Evolutionary conservation across 2,329 filamentous ascomycete species (phyloP), one percentile per base, ranked within the genome.

Genomic region (Fusarium hostae): DNA sequence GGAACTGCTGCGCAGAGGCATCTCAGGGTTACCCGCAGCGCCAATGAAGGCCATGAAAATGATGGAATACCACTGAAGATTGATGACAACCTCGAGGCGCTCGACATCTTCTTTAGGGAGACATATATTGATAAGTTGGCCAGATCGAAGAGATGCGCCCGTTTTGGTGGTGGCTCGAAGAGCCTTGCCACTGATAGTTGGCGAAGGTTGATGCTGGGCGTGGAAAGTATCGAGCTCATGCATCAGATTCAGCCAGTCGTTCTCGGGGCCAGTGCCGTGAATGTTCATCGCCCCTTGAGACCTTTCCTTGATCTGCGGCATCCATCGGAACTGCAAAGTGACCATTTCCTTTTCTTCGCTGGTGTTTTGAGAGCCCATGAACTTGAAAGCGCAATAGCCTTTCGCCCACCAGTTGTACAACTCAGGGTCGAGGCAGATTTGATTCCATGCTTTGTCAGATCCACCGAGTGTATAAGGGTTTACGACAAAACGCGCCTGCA

Each of bases 241-340:
- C 32, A 34, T 34, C 13, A 34, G 32, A 34, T 34, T 7, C 32
- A 34, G 5, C 41, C 22, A 39, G 9, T 35, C 20, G 8, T 13
- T 48, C 10, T 13, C 45, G 5, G 28, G 15, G 13, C 18, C n/a
- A 2, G 20, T 47, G 9, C 18, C 28, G 10, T 18, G 15, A 13
- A 34, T 22, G 15, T 48, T 9, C 3, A 48, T 18, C n/a, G n/a
- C n/a, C 13, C 6, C 7, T 12, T 18, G 10, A 5, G 12, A 9
- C 4, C 28, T 3, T 10, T 48, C 34, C 30, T 32, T 40, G 8
- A 48, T 24, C 15, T 39, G 32, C 7, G 54, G 57, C 67, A 71
- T 70, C 54, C 66, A 70, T 16, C 48, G 35, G 30, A 71, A 63
- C 24, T 48, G 52, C 26, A 70, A 20, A 6, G 32, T 57, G 2